A percentile compares a stretch with the other conserved stretches of the same genome.
Conservation (phyloP, 2,329 filamentous ascomycete species). For the Xylariaceae sp. region DNA sequence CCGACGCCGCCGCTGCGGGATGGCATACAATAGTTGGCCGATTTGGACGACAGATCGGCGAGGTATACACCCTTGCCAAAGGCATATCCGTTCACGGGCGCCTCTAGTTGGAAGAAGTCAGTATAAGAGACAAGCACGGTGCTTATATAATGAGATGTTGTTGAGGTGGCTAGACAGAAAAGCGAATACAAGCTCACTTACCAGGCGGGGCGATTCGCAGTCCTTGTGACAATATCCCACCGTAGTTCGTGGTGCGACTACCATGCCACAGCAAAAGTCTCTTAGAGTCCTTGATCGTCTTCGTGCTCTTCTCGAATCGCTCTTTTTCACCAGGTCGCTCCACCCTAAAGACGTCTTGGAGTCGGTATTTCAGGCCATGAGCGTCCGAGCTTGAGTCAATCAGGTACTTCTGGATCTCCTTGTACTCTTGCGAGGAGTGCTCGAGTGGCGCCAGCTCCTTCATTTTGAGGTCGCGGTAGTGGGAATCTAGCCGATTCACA, state of each 20-base stretch:
- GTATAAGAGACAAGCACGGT: too few relatives aligned
- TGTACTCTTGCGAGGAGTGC: slow-evolving; percentile 64
- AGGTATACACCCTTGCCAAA: slow-evolving; percentile 88
- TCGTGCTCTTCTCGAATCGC: slow-evolving; percentile 67
- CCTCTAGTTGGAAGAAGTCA: slow-evolving; percentile 51
- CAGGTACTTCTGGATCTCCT: slow-evolving; percentile 70
- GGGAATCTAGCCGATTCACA: slow-evolving; percentile 72
- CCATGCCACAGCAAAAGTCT: slow-evolving; percentile 85
- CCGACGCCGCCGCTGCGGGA: slow-evolving; percentile 67
- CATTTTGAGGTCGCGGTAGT: slow-evolving; percentile 72
- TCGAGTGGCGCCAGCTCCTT: slow-evolving; percentile 75
- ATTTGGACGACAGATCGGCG: slow-evolving; percentile 81
- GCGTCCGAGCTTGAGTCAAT: slow-evolving; percentile 67
- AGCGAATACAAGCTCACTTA: slow-evolving; percentile 3
- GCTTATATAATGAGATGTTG: too few relatives aligned
- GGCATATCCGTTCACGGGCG: slow-evolving; percentile 80
- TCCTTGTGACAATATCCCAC: slow-evolving; percentile 82
- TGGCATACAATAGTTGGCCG: slow-evolving; percentile 74
- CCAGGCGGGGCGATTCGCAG: slow-evolving; percentile 80
- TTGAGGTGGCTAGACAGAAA: neutral
- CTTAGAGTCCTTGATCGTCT: slow-evolving; percentile 56
- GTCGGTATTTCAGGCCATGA: slow-evolving; percentile 63
- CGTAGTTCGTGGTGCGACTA: slow-evolving; percentile 79
- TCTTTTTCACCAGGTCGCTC: slow-evolving; percentile 73
- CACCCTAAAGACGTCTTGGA: slow-evolving; percentile 81